Conservation (phyloP, 768 basidiomycete species). For the Boletales sp. region DNA sequence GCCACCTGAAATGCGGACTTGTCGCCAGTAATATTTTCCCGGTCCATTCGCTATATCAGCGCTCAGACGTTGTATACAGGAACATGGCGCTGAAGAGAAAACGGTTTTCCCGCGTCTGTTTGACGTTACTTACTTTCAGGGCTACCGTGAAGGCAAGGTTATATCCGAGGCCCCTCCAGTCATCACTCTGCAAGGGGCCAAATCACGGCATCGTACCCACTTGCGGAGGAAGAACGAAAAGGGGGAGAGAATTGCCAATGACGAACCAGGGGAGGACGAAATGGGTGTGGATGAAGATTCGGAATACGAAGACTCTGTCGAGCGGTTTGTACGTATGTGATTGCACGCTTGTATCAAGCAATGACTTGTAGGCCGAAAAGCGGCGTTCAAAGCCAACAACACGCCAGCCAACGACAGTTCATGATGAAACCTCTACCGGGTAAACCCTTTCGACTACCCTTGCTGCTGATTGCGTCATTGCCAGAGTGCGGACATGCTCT, state of each 20-base stretch:
- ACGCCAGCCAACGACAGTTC: too few relatives aligned
- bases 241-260: conserved; percentile 7
- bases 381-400: too few relatives aligned
- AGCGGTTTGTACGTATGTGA: neutral
- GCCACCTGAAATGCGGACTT: neutral
- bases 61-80: conserved; percentile 13
- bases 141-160: conserved; percentile 23
- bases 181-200: conserved; percentile 17
- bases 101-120: conserved; percentile 16
- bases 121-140: conserved; percentile 18
- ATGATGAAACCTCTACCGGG: too few relatives aligned
- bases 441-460: too few relatives aligned
- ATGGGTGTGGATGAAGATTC: conserved; percentile 3
- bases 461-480: too few relatives aligned
- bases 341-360: too few relatives aligned
- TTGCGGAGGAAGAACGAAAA: conserved; percentile 4
- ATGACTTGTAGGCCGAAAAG: too few relatives aligned
- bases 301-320: conserved; percentile 1
- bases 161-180: conserved; percentile 21
- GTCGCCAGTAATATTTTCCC: neutral
- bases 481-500: too few relatives aligned
- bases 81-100: conserved; percentile 21
- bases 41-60: neutral
- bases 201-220: conserved; percentile 2
- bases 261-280: conserved; percentile 9